These are phyloP conservation scores for Ceratocystis eucalypticola DNA, from an alignment of 2,329 filamentous ascomycete genomes.

Conservation along the genomic window DNA sequence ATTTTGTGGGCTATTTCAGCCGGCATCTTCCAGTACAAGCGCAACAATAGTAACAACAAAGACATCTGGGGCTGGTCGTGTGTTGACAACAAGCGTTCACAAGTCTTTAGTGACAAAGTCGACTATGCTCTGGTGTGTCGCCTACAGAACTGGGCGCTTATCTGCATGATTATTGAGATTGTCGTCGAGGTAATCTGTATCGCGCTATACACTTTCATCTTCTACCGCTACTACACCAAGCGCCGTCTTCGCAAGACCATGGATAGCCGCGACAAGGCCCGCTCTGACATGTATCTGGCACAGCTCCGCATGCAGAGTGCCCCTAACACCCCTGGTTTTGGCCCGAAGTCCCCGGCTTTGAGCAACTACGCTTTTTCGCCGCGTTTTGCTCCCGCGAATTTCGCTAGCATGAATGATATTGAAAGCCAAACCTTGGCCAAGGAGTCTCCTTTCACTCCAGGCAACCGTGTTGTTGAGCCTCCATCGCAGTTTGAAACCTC, in stretches of 20 bases:
- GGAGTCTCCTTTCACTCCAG: constrained; percentile 36
- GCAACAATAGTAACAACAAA: constrained; percentile 55
- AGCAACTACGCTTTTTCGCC: constrained; percentile 42
- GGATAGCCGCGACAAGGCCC: constrained; percentile 85
- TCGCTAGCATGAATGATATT: constrained; percentile 37
- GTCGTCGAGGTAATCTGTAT: constrained; percentile 87
- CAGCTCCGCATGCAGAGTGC: constrained; percentile 74
- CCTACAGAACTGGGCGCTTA: constrained; percentile 85
- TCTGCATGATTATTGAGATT: constrained; percentile 95
- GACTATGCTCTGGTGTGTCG: constrained; percentile 85
- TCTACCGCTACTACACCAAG: constrained; percentile 97
- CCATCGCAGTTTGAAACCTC: constrained; percentile 44
- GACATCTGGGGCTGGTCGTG: constrained; percentile 99
- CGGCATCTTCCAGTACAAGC: constrained; percentile 66
- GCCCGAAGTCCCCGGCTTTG: constrained; percentile 31
- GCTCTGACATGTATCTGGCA: constrained; percentile 87
- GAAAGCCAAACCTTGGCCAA: constrained; percentile 24
- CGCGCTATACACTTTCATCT: constrained; percentile 81
- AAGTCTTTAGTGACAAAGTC: constrained; percentile 67
- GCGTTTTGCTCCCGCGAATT: constrained; percentile 45
- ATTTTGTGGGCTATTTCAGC: constrained; percentile 85
- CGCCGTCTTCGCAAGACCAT: constrained; percentile 91
- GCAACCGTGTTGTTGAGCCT: constrained; percentile 44
- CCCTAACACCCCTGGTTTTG: constrained; percentile 83
- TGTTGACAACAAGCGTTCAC: constrained; percentile 66